Base-by-base conservation (phyloP, 1,139 yeast species). In the Blastobotrys indianensis region DNA sequence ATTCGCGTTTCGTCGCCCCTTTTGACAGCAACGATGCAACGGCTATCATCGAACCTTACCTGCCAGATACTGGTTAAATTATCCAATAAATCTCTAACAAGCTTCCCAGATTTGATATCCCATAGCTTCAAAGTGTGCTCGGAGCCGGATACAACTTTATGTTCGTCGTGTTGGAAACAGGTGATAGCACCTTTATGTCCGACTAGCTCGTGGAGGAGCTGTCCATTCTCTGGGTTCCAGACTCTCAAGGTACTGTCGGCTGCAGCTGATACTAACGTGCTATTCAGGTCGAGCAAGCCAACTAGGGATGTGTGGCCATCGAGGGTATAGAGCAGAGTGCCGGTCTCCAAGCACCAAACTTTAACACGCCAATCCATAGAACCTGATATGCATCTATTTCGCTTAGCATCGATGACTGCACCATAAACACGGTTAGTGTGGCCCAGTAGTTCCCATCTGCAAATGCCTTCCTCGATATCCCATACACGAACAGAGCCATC, bases 11-110 rank as follows among this genome's bases (percentile, higher is more conserved):
- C 79, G 32, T 77, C 76, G 46, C 79, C 81, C 56, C 82, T 75
- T 72, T 82, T 85, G n/a, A 90, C 94, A 0, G 98, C 98, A 16
- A 95, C 94, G 33, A 92, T 87, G 60, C 97, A 85, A 44, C 92
- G 73, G 50, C 85, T 76, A 52, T 80, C 79, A 62, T 87, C 95
- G 60, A 88, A 85, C 54, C 85, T 77, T 1, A 92, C 96, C 58
- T 94, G 96, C 98, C 98, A 92, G 29, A 92, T 88, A 30, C 87
- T 84, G 13, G 88, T 76, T 28, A 82, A 82, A 61, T 85, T 94
- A 3, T 77, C 73, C 47, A 88, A 70, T 48, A 92, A 67, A 56
- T 88, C 92, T 12, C 94, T 75, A 4, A 87, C 79, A 52, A 83
- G 76, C 54, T 74, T 73, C 0, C 97, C 98, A 1, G 82, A 79